Percentiles rank a stretch among this genome's conserved stretches.
phyloP scores from a whole-genome alignment of 2,329 filamentous ascomycete genomes.

The Penicillium olsonii region DNA sequence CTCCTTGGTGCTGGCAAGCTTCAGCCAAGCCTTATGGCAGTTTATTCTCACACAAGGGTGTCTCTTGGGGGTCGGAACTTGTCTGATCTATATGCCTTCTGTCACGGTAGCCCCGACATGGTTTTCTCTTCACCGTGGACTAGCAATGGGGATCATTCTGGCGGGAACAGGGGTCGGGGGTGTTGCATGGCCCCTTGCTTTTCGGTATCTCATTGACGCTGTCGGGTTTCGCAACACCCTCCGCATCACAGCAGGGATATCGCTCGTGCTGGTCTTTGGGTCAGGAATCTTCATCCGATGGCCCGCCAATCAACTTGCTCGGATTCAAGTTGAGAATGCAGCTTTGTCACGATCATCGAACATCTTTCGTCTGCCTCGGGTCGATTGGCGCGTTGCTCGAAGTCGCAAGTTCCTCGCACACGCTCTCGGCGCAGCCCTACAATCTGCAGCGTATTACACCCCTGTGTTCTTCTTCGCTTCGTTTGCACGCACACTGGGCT shows the following conservation, averaged over 20 bases:
- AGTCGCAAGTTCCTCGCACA: slow-evolving; percentile 40
- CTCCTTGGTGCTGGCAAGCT: slow-evolving; percentile 34
- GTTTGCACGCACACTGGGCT: slow-evolving; percentile 42
- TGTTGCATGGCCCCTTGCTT: slow-evolving; percentile 37
- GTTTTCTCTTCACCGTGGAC: slow-evolving; percentile 36
- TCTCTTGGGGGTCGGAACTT: slow-evolving; percentile 39
- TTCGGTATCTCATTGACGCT: slow-evolving; percentile 30
- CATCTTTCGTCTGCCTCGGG: slow-evolving; percentile 30
- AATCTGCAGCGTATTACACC: slow-evolving; percentile 42
- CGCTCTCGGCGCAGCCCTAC: slow-evolving; percentile 36
- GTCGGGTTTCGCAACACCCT: slow-evolving; percentile 43
- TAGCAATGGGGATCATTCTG: slow-evolving; percentile 43
- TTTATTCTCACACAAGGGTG: slow-evolving; percentile 38
- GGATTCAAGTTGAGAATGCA: slow-evolving; percentile 20
- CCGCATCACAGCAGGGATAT: slow-evolving; percentile 35
- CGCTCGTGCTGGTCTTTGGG: slow-evolving; percentile 29
- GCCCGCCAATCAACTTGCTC: slow-evolving; percentile 22
- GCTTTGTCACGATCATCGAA: slow-evolving; percentile 15
- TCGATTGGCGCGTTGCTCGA: slow-evolving; percentile 37
- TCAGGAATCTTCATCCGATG: slow-evolving; percentile 30
- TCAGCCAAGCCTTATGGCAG: slow-evolving; percentile 35
- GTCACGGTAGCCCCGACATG: slow-evolving; percentile 42
- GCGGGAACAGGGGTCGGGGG: slow-evolving; percentile 43
- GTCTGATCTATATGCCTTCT: slow-evolving; percentile 40
- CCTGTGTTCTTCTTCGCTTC: slow-evolving; percentile 44